These are phyloP conservation scores for Pseudocercospora fijiensis DNA, from an alignment of 2,329 filamentous ascomycete species.

Conservation along the genomic window DNA sequence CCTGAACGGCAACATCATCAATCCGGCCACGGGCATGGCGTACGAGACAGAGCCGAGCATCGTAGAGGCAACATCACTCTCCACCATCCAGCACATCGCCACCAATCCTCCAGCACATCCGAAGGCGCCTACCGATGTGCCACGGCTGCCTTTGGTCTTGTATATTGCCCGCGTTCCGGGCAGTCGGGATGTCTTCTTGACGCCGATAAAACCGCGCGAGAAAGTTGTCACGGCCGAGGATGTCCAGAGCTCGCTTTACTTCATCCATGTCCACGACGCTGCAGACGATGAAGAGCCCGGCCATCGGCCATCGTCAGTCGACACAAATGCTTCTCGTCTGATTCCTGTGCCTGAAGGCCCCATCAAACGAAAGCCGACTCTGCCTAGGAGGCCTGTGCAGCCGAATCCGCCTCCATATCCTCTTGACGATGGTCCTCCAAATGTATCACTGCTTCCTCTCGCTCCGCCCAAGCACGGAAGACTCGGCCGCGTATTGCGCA, in stretches of 20 bases:
- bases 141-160: slow-evolving; percentile 66
- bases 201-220: slow-evolving; percentile 80
- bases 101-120: slow-evolving; percentile 85
- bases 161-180: slow-evolving; percentile 95
- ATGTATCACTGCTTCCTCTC: neutral
- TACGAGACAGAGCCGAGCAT: slow-evolving; percentile 30
- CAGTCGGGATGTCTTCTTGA: slow-evolving; percentile 88
- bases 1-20: neutral
- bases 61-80: slow-evolving; percentile 81
- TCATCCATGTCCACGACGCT: slow-evolving; percentile 70
- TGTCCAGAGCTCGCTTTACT: slow-evolving; percentile 85
- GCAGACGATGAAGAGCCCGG: slow-evolving; percentile 54
- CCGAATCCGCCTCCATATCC: slow-evolving; percentile 27
- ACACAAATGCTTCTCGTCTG: slow-evolving; percentile 27
- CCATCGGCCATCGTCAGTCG: slow-evolving; percentile 23
- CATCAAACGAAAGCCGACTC: slow-evolving; percentile 23
- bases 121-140: slow-evolving; percentile 68
- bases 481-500: slow-evolving; percentile 26
- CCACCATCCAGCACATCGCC: slow-evolving; percentile 74
- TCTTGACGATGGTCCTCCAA: slow-evolving; percentile 17
- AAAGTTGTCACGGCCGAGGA: slow-evolving; percentile 89
- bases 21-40: slow-evolving; percentile 1
- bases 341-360: slow-evolving; percentile 18
- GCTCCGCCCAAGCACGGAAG: slow-evolving; percentile 14
- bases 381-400: slow-evolving; percentile 21